These are phyloP conservation scores for Colletotrichum ledebouriae DNA, from an alignment of 2,329 filamentous ascomycete species.

Conservation along the genomic window DNA sequence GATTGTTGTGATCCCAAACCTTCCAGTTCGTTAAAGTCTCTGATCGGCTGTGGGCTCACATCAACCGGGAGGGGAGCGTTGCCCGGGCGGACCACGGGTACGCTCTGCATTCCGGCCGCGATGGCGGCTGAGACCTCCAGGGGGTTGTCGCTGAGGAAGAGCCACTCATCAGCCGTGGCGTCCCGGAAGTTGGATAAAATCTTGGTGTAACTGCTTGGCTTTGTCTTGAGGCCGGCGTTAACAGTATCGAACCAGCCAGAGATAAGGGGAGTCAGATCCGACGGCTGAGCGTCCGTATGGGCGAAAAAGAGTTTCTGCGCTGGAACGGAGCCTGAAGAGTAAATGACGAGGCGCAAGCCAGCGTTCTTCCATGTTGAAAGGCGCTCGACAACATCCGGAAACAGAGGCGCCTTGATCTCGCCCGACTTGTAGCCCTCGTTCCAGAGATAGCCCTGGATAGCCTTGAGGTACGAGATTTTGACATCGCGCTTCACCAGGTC, in stretches of 20 bases:
- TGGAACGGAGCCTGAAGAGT: slow-evolving; percentile 83
- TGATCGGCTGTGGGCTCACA: slow-evolving; percentile 56
- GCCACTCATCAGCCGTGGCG: slow-evolving; percentile 66
- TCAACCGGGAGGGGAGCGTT: slow-evolving; percentile 73
- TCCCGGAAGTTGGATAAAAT: slow-evolving; percentile 68
- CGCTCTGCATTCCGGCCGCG: slow-evolving; percentile 72
- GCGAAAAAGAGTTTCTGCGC: slow-evolving; percentile 86
- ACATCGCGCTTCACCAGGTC: slow-evolving; percentile 80
- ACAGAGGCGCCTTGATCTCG: slow-evolving; percentile 78
- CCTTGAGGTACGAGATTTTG: slow-evolving; percentile 83
- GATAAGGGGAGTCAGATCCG: slow-evolving; percentile 72
- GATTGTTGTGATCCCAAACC: slow-evolving; percentile 26
- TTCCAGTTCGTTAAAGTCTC: slow-evolving; percentile 49
- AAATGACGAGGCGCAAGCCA: slow-evolving; percentile 77
- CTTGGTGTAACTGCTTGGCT: slow-evolving; percentile 74
- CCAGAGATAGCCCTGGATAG: slow-evolving; percentile 85
- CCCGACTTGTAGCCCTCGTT: slow-evolving; percentile 78
- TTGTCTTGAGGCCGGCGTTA: slow-evolving; percentile 81
- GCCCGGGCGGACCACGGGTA: slow-evolving; percentile 75
- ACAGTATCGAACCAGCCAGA: slow-evolving; percentile 83
- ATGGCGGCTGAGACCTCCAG: slow-evolving; percentile 75
- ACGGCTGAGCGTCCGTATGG: slow-evolving; percentile 70
- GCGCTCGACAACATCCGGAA: slow-evolving; percentile 77
- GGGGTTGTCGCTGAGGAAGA: slow-evolving; percentile 88
- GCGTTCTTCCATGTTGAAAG: slow-evolving; percentile 70